phyloP scores from a whole-genome alignment of 2,329 filamentous ascomycete species.

The Ophiostoma ips region DNA sequence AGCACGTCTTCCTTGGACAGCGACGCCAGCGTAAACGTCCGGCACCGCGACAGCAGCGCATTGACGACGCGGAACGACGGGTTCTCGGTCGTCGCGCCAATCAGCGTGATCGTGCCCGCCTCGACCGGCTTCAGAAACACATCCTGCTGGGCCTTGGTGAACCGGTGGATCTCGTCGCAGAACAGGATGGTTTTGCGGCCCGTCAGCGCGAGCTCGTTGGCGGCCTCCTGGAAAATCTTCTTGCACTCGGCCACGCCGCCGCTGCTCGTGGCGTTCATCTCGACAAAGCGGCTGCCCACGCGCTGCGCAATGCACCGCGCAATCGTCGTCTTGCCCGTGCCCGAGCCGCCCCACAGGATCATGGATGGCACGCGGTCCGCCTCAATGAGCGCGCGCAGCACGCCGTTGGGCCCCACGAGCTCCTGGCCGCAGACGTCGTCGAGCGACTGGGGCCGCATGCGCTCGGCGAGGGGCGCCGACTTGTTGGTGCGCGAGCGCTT shows the following conservation, averaged over 20 bases:
- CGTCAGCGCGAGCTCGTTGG: slow-evolving; percentile 63
- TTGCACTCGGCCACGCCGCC: slow-evolving; percentile 87
- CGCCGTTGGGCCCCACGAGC: slow-evolving; percentile 70
- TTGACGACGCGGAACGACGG: slow-evolving; percentile 86
- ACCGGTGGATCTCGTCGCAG: slow-evolving; percentile 92
- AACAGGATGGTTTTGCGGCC: slow-evolving; percentile 92
- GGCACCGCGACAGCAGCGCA: slow-evolving; percentile 75
- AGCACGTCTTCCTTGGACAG: slow-evolving; percentile 59
- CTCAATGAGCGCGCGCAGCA: slow-evolving; percentile 76
- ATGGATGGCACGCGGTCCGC: slow-evolving; percentile 79
- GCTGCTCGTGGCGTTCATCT: slow-evolving; percentile 85
- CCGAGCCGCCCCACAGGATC: slow-evolving; percentile 80
- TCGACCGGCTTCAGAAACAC: slow-evolving; percentile 90
- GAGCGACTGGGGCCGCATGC: slow-evolving; percentile 74
- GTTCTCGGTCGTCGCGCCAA: slow-evolving; percentile 94
- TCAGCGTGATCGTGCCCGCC: slow-evolving; percentile 75
- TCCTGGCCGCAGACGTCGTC: slow-evolving; percentile 88
- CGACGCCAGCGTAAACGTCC: slow-evolving; percentile 75
- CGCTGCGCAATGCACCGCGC: slow-evolving; percentile 76
- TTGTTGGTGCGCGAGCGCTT: slow-evolving; percentile 59
- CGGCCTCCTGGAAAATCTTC: slow-evolving; percentile 76
- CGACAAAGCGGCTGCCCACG: slow-evolving; percentile 75
- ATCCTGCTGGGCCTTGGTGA: slow-evolving; percentile 86
- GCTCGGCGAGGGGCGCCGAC: slow-evolving; percentile 76
- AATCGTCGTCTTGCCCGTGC: slow-evolving; percentile 82